Evolutionary conservation across 768 basidiomycete species (phyloP).

Genomic region (Kwoniella sp.): DNA sequence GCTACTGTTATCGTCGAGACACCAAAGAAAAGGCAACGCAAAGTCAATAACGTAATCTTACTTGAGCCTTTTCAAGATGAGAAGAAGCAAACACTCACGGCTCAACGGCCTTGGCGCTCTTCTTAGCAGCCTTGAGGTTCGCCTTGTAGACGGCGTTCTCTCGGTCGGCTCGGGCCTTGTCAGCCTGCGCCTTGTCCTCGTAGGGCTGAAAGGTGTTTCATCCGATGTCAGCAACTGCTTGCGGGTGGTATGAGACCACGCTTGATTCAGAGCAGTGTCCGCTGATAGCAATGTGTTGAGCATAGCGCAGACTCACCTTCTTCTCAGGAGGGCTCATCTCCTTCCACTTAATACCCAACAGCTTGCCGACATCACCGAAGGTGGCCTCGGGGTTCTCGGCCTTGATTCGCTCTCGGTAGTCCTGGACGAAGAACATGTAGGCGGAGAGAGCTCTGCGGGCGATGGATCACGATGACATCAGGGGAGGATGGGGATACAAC

Average conservation of each 20-base stretch:
- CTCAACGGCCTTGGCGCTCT: slow-evolving; percentile 22
- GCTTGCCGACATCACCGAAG: slow-evolving; percentile 89
- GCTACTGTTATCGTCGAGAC: slow-evolving; percentile 15
- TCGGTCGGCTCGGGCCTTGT: slow-evolving; percentile 83
- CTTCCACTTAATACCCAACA: slow-evolving; percentile 97
- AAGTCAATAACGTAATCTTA: too few relatives aligned
- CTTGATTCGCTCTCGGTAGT: slow-evolving; percentile 94
- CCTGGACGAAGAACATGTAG: slow-evolving; percentile 99
- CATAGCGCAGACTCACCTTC: slow-evolving; percentile 63
- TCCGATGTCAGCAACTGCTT: too few relatives aligned
- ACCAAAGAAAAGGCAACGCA: too few relatives aligned
- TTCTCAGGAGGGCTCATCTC: slow-evolving; percentile 87
- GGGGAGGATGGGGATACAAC: not conserved
- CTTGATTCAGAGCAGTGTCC: too few relatives aligned
- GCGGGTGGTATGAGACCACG: too few relatives aligned
- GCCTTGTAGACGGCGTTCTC: slow-evolving; percentile 60
- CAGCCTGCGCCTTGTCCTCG: slow-evolving; percentile 77
- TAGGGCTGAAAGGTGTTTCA: slow-evolving; percentile 75
- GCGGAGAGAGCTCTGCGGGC: slow-evolving; percentile 74
- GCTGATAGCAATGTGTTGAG: too few relatives aligned
- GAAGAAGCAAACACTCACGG: too few relatives aligned
- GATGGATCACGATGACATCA: not conserved
- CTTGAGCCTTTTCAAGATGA: too few relatives aligned
- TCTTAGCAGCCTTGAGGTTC: slow-evolving; percentile 28
- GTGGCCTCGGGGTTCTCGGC: slow-evolving; percentile 89